Evolutionary conservation across 768 basidiomycete species (phyloP), one percentile per base, ranked within the genome.

Genomic region (Lactifluus subvellereus): DNA sequence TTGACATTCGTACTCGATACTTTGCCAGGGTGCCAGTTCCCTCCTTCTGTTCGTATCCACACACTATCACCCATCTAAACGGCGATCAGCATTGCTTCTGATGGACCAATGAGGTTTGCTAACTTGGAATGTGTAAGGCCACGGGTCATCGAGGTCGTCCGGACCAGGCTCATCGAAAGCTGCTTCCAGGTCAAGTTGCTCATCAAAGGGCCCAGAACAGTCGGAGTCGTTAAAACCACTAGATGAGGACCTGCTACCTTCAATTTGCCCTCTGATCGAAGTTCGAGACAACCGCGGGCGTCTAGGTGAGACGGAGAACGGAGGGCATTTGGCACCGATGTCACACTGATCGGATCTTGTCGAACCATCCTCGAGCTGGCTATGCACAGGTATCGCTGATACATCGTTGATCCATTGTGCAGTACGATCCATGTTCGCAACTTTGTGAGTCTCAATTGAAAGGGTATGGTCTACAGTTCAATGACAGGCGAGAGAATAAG

Each of bases 81-180:
- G 54, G 40, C 16, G 7, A n/a, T 65, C 57, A 64, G 55, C 27
- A 32, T 33, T 32, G 45, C 42, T 27, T 47, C 7, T 33, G 33
- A 53, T 9, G 20, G 45, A 33, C 8, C 3, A 33, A 27, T 55
- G 37, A 20, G 4, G 9, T 53, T 45, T 6, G 45, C 61, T 48
- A 38, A 66, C 64, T 54, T 54, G 53, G 52, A 66, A 68, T 10
- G 61, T 57, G 50, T 66, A 66, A 27, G 59, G 61, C 67, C 67
- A 68, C 4, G 67, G 59, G 2, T 68, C 65, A 32, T 68, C 61
- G n/a, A 68, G 60, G 18, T 68, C 59, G 13, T 60, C 59, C 14
- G 67, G 65, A 18, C 60, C 61, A 20, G 42, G 20, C 51, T 66
- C 66, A 16, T 14, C 16, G 35, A 47, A 55, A 27, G 30, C 50